Base-by-base conservation (phyloP, 2,329 filamentous ascomycete species). In the Septoria petroselini region DNA sequence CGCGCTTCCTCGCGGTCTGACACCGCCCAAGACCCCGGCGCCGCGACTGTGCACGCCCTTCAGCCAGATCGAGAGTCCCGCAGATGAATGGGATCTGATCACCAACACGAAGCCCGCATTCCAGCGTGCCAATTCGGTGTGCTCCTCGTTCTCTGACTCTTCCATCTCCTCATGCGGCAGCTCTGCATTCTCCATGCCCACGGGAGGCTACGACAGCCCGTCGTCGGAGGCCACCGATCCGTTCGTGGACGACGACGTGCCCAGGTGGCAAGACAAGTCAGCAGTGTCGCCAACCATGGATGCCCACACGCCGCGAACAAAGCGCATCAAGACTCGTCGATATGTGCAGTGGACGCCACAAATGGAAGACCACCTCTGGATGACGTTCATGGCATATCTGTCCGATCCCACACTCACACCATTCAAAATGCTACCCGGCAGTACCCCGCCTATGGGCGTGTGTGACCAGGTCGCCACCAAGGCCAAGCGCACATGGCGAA, bases 301-400 rank as follows among this genome's bases (percentile, higher is more conserved):
- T 30, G 51, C 55, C 19, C 56, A 44, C 38, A 59, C 58, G 15
- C 65, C 64, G n/a, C 56, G 53, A 23, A 60, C 63, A 8, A 75
- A 73, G 62, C 72, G 73, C 52, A 59, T 71, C 45, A 76, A 72
- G 62, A 65, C 70, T 29, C 68, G 66, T 42, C 68, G 66, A 37
- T 62, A 61, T 62, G 64, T 68, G 4, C 71, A 67, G 33, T 85
- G 81, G 76, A 82, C 77, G 4, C 69, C 76, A 35, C 80, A 82
- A 43, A 84, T 83, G 80, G 82, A 85, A 62, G 75, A 79, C 48
- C 82, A 85, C 61, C 68, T 85, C 25, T 84, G 82, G 81, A 78
- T 81, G 62, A 82, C 79, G 7, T 85, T 83, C 66, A 79, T 83
- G 69, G 73, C 76, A 45, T 84, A 83, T 63, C 70, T 84, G n/a